Evolutionary conservation across 345 rosid species (phyloP), one percentile per base, ranked within the genome.

Genomic region (Geranium brycei): DNA sequence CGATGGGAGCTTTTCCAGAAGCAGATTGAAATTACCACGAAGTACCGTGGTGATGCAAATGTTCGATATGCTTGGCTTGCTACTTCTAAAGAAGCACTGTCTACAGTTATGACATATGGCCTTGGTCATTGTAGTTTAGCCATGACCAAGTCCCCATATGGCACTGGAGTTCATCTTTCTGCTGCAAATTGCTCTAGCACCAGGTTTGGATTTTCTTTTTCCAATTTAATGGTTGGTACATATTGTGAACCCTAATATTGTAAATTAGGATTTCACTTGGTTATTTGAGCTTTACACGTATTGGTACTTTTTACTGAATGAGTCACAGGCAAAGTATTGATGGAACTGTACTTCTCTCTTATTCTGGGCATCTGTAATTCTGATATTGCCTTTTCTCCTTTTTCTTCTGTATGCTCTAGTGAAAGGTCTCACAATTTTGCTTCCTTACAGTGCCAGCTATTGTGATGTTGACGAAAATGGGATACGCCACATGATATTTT

Each of bases 1-100:
- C 85, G 91, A 19, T 66, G 79, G 28, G 90, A 84, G 66, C 81
- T 89, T 74, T 95, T 95, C 65, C 74, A 76, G 73, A 85, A 84
- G 74, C 99, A 95, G 75, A 76, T 80, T 64, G 91, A 88, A 64
- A 80, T 95, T 19, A 84, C 82, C 0, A 68, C 72, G 63, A 79
- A 72, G 63, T 76, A 71, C 61, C 96, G 97, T n/a, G 95, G 96
- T 38, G 79, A 82, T 72, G 88, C 96, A 40, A 91, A 88, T 70
- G 78, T 95, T 67, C 72, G 72, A 61, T 82, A 81, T 66, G 99
- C 93, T 18, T 95, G 99, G 99, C 99, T 95, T 78, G 82, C 88
- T 78, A 64, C 82, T 56, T 75, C 91, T 35, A 83, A 79, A 71
- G 78, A 58, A 65, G 73, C 77, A 23, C 53, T 88, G 31, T 64